Base-by-base conservation (phyloP, 352 stramenopile species). In the Globisporangium recalcitrans region DNA sequence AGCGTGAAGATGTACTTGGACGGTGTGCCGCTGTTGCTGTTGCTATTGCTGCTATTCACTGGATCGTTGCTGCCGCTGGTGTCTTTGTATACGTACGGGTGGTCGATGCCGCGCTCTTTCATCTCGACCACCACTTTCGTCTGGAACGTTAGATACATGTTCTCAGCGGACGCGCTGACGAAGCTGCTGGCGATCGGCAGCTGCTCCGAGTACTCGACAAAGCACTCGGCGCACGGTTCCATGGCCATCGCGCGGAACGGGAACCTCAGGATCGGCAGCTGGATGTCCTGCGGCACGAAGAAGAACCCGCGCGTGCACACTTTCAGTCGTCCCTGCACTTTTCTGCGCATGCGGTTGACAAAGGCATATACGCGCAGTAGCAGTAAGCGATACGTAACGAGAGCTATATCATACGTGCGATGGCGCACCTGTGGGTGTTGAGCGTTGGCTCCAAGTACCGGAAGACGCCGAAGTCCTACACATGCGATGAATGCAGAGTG, bases 241-340 rank as follows among this genome's bases (percentile, higher is more conserved):
- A 71, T 52, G 1, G 71, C 58, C 81, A 97, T 96, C 46, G 88
- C 77, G 19, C 84, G 78, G 72, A 96, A 97, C 26, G 90, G 80
- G 63, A 97, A 96, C 40, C 91, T 87, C 54, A 95, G 62, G 46
- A 97, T 81, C 26, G 90, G 76, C 40, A 85, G 52, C 46, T 81
- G 82, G 29, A 84, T 67, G 69, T 97, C 91, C 60, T 91, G 80
- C 9, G 91, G 91, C 74, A 96, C 91, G 60, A 98, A 98, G 60
- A 97, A 95, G 58, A 98, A 90, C 58, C 85, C 87, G 49, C 90
- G 76, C 19, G 90, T 97, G 65, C 85, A 96, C 27, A 97, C 68
- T 67, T 97, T 97, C 14, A 96, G 70, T 8, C 85, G 74, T 0
- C 85, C 85, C 56, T 93, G 83, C 31, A 80, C 70, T 48, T 94